Evolutionary conservation across 78 protist species (phyloP).

Genomic region (Protostelium mycophagum): DNA sequence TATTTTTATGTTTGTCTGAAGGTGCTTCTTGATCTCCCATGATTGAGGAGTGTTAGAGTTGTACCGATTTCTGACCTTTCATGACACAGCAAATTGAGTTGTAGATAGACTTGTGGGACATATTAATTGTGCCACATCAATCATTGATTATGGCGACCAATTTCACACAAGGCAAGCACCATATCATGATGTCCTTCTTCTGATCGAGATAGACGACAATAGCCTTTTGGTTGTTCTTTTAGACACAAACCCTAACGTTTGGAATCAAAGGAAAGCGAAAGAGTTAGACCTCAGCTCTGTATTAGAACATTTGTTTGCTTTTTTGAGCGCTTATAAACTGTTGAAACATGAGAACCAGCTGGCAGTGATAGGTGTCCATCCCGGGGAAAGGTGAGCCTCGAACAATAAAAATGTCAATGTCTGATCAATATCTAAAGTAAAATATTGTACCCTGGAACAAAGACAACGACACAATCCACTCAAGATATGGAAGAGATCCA

Average conservation of each 20-base stretch:
- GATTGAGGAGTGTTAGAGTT: too few species aligned
- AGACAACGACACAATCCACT: neutral
- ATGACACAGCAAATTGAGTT: too few species aligned
- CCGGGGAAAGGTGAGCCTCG: conserved; percentile 20
- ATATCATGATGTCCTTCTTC: too few species aligned
- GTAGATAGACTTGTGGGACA: too few species aligned
- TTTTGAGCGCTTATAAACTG: conserved; percentile 35
- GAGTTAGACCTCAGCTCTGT: conserved; percentile 16
- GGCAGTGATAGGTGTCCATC: conserved; percentile 19
- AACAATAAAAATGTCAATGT: neutral
- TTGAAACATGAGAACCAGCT: conserved; percentile 58
- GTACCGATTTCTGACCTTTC: too few species aligned
- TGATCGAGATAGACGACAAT: conserved; percentile 46
- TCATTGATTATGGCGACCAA: too few species aligned
- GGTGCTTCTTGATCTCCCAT: neutral
- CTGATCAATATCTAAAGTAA: neutral
- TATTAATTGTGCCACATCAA: too few species aligned
- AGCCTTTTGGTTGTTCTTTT: conserved; percentile 45
- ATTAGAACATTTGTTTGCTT: conserved; percentile 36
- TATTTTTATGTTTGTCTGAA: neutral
- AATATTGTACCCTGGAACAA: conserved; percentile 5
- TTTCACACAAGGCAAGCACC: too few species aligned
- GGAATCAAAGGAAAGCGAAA: conserved; percentile 24
- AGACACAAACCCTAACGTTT: conserved; percentile 41
- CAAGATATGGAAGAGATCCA: conserved; percentile 3